Percentiles rank a stretch among this genome's conserved stretches.
Conservation (phyloP, 169 alveolate species). For the Haemoproteus tartakovskyi region DNA sequence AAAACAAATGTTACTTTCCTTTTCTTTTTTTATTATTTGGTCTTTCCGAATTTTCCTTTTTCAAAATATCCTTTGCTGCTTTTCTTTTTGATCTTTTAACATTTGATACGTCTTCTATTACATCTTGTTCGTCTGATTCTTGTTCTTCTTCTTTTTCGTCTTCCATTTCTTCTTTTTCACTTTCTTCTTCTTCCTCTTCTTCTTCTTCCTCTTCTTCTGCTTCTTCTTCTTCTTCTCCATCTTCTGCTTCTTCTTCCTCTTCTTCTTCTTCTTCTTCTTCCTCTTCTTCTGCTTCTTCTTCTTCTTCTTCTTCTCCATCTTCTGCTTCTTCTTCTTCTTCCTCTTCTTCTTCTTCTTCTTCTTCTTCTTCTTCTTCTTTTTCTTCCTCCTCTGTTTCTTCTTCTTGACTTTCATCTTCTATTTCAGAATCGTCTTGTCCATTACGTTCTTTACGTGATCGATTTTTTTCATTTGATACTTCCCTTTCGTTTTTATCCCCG, state of each 20-base stretch:
- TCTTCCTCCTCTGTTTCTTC: no score
- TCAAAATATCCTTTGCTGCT: neutral
- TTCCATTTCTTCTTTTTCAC: neutral
- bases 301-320: neutral
- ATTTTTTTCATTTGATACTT: neutral
- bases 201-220: no score
- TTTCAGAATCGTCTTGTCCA: no score
- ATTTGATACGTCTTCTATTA: neutral
- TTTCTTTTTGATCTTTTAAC: neutral
- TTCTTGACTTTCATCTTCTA: neutral
- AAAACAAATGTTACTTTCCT: no score
- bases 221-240: neutral
- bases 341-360: conserved; percentile 4
- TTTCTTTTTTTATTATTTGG: no score
- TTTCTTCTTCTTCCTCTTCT: neutral
- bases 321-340: neutral
- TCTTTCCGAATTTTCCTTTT: no score
- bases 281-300: neutral
- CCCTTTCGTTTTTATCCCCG: no score
- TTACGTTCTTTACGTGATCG: neutral
- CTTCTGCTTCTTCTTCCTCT: neutral
- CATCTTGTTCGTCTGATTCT: neutral
- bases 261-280: neutral
- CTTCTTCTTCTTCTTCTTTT: neutral
- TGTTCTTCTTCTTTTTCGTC: neutral